These are phyloP conservation scores for Clarkia xantiana DNA, from an alignment of 345 rosid species.

Conservation along the genomic window DNA sequence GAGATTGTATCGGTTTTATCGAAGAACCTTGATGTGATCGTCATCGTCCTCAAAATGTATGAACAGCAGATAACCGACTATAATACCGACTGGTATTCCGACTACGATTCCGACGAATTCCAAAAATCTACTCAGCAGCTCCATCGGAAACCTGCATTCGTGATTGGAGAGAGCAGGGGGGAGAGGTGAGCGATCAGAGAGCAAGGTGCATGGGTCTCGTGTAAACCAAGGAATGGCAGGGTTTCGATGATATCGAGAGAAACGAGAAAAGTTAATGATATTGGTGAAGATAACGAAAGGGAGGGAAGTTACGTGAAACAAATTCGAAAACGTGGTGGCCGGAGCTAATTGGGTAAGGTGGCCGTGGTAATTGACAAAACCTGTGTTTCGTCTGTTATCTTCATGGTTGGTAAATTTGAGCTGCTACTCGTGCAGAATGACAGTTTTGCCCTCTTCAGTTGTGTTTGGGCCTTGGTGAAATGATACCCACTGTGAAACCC, in stretches of 20 bases:
- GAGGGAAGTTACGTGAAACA: constrained; percentile 1
- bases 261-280: not conserved
- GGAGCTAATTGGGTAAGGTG: not conserved
- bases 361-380: constrained; percentile 11
- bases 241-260: not conserved
- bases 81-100: constrained; percentile 25
- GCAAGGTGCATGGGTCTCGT: not conserved
- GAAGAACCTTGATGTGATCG: constrained; percentile 15
- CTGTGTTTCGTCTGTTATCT: constrained; percentile 6
- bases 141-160: constrained; percentile 14
- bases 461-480: too few species aligned
- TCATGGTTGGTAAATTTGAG: not conserved
- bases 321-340: not conserved
- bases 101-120: constrained; percentile 26
- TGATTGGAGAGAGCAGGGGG: not conserved
- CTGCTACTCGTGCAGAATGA: not conserved
- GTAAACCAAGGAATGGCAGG: not conserved
- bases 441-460: not conserved
- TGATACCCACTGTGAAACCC: too few species aligned
- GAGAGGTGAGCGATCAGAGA: not conserved
- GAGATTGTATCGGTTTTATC: not conserved
- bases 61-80: constrained; percentile 26
- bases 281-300: not conserved
- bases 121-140: constrained; percentile 16
- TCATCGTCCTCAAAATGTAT: constrained; percentile 11